Evolutionary conservation across 2,329 filamentous ascomycete genomes (phyloP).

Genomic region (Allantophomopsis lycopodina): DNA sequence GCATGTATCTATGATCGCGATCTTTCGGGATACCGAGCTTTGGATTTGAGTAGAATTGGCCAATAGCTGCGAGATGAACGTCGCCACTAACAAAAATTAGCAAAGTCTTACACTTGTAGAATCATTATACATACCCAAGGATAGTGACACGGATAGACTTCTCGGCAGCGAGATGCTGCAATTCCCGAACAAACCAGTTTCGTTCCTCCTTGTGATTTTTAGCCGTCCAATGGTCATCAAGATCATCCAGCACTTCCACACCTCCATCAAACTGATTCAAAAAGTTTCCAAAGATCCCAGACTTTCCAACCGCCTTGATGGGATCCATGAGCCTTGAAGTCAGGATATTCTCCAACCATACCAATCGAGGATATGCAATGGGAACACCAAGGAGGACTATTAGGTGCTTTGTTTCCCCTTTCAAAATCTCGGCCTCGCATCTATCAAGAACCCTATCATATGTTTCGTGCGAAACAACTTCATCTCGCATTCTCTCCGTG

Average conservation of each 20-base stretch:
- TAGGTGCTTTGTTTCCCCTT: slow-evolving; percentile 78
- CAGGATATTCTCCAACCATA: slow-evolving; percentile 60
- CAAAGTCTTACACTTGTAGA: not conserved
- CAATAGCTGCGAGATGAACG: slow-evolving; percentile 82
- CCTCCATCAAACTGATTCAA: slow-evolving; percentile 86
- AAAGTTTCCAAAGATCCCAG: slow-evolving; percentile 65
- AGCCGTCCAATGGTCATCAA: slow-evolving; percentile 96
- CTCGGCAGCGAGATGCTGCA: slow-evolving; percentile 86
- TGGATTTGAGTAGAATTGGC: slow-evolving; percentile 89
- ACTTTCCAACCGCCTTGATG: slow-evolving; percentile 74
- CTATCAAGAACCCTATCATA: slow-evolving; percentile 82
- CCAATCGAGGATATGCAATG: slow-evolving; percentile 65
- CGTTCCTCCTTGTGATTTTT: slow-evolving; percentile 89
- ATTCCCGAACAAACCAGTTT: slow-evolving; percentile 72
- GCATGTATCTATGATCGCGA: slow-evolving; percentile 91
- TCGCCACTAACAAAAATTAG: slow-evolving; percentile 52
- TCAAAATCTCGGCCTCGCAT: slow-evolving; percentile 67
- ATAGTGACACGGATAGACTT: slow-evolving; percentile 89
- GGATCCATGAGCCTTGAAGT: slow-evolving; percentile 80
- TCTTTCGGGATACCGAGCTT: slow-evolving; percentile 73
- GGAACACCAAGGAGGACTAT: slow-evolving; percentile 79
- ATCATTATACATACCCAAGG: slow-evolving; percentile 39
- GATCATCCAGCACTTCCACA: slow-evolving; percentile 79
- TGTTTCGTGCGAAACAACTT: slow-evolving; percentile 67
- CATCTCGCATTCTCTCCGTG: slow-evolving; percentile 75